Evolutionary conservation across 441 rosid genomes (phyloP), one percentile per base, ranked within the genome.

Genomic region (Erodium trifolium): DNA sequence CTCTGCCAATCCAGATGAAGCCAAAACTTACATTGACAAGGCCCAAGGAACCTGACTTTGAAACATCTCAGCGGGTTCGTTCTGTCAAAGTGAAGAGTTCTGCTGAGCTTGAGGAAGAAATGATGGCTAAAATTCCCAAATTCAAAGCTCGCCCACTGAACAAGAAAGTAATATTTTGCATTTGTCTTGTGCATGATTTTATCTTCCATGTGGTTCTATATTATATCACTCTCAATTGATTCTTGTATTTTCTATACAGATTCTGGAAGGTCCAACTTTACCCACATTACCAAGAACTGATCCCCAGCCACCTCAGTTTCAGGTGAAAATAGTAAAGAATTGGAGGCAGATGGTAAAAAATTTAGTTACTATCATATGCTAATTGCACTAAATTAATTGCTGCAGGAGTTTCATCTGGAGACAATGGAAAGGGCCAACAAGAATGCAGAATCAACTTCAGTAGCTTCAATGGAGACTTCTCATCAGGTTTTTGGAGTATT

Each of bases 71-170:
- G 77, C 80, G 99, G 23, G 82, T 84, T 66, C 97, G 98, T 45
- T 77, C 88, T 10, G 87, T 87, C 65, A 86, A 68, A 82, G 77
- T 87, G 66, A 94, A 90, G 86, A 92, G 99, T 71, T 77, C 89
- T 43, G 87, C 88, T 1, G 99, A 94, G 78, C 84, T 94, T 70
- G 99, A 94, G 79, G 99, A 90, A 84, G 98, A 94, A 84, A 86
- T 94, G 92, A 81, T 94, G 91, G 87, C 98, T 68, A 90, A 94
- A 77, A 84, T 90, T 73, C 97, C 98, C 0, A 94, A 94, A 78
- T 94, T 94, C 78, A 92, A 88, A 86, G 99, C 99, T 74, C 85
- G 94, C 75, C 96, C 94, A 31, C 62, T 94, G 60, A 94, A 94
- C 86, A 94, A 88, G 83, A 94, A 90, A 96, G 99, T 90, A 76